These are phyloP conservation scores for Pseudogymnoascus pannorum DNA, from an alignment of 2,329 filamentous ascomycete genomes.

Conservation along the genomic window DNA sequence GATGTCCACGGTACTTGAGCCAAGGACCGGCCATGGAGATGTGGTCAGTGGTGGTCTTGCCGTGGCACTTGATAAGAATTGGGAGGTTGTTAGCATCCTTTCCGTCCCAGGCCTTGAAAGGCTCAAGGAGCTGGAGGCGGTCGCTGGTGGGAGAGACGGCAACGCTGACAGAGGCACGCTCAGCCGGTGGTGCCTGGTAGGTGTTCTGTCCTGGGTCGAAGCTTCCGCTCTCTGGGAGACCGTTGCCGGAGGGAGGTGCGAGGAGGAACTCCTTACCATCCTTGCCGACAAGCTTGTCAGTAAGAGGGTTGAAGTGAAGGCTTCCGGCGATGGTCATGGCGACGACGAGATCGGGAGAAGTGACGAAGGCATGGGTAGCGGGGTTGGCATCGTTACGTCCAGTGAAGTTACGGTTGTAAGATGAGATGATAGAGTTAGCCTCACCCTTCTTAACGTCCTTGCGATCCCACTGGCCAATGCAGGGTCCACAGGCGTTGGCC, in stretches of 20 bases:
- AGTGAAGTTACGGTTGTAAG: constrained; percentile 99
- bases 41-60: constrained; percentile 96
- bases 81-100: constrained; percentile 80
- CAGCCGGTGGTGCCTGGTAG: constrained; percentile 86
- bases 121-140: constrained; percentile 84
- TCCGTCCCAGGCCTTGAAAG: constrained; percentile 84
- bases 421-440: constrained; percentile 94
- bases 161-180: constrained; percentile 67
- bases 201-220: constrained; percentile 91
- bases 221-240: constrained; percentile 64
- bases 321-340: constrained; percentile 77
- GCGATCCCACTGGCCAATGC: constrained; percentile 94
- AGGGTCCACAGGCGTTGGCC: constrained; percentile 89
- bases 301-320: constrained; percentile 91
- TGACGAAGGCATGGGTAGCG: constrained; percentile 87
- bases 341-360: constrained; percentile 83
- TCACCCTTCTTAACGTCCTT: constrained; percentile 90
- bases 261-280: constrained; percentile 95
- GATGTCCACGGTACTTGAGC: constrained; percentile 97
- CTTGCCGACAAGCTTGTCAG: constrained; percentile 86
- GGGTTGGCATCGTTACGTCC: constrained; percentile 96
- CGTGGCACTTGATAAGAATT: constrained; percentile 92
- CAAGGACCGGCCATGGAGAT: constrained; percentile 96
- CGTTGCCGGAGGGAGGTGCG: constrained; percentile 68
- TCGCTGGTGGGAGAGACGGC: constrained; percentile 83